Conservation (phyloP, 2,329 filamentous ascomycete genomes). For the Dothistroma septosporum region DNA sequence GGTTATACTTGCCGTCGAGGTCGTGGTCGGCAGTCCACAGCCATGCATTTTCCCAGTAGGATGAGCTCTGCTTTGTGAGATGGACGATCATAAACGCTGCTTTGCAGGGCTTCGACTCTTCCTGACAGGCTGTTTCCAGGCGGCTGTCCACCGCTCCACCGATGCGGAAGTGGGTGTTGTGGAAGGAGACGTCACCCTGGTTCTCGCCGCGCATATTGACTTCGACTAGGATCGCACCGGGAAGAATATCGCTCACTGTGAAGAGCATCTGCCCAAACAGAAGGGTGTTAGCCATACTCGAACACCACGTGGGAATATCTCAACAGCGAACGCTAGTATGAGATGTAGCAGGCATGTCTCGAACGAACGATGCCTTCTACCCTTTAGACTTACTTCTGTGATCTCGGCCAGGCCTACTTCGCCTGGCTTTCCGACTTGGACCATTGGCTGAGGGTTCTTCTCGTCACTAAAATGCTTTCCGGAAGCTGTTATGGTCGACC, state of each 20-base stretch:
- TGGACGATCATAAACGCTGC: conserved; percentile 43
- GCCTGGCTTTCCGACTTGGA: conserved; percentile 50
- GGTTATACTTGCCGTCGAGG: conserved; percentile 41
- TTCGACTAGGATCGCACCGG: conserved; percentile 45
- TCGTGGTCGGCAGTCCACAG: conserved; percentile 52
- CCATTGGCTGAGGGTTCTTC: conserved; percentile 45
- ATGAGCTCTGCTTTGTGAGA: conserved; percentile 43
- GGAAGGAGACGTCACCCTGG: conserved; percentile 48
- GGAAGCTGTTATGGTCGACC: conserved; percentile 48
- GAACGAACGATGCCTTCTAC: no score
- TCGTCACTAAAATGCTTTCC: conserved; percentile 46
- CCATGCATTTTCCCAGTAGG: conserved; percentile 54
- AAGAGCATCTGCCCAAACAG: conserved; percentile 40
- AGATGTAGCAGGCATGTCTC: no score
- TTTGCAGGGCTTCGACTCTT: conserved; percentile 30
- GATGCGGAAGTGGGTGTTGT: conserved; percentile 36
- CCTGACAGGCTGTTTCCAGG: conserved; percentile 41
- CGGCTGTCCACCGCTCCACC: conserved; percentile 35
- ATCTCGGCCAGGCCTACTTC: conserved; percentile 51
- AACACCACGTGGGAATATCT: no score
- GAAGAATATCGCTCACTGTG: conserved; percentile 47
- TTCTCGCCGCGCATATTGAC: conserved; percentile 48
- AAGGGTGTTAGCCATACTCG: no score
- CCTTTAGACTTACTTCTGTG: conserved; percentile 34
- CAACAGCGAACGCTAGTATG: no score